phyloP scores from a whole-genome alignment of 306 rosid species.

The Abrus precatorius region DNA sequence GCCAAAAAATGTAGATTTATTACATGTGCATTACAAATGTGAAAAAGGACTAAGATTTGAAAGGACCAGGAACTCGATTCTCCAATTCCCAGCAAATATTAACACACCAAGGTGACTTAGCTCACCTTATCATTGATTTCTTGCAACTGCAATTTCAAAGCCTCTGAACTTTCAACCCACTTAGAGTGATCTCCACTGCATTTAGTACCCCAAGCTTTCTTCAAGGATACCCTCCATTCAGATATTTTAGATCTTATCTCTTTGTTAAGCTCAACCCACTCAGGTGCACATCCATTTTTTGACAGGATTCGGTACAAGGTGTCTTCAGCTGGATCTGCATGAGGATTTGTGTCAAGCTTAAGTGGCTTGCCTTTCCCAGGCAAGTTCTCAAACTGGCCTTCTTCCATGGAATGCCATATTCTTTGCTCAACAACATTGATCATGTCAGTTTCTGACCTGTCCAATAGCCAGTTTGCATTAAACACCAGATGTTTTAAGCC shows the following conservation, averaged over 20 bases:
- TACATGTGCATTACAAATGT: conserved; percentile 15
- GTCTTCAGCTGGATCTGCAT: conserved; percentile 94
- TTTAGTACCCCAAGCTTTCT: conserved; percentile 66
- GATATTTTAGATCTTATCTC: conserved; percentile 72
- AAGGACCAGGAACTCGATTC: conserved; percentile 27
- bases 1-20: conserved; percentile 34
- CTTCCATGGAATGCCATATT: conserved; percentile 98
- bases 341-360: conserved; percentile 75
- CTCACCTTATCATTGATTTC: conserved; percentile 79
- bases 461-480: conserved; percentile 30
- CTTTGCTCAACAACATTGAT: conserved; percentile 90
- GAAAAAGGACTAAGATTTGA: conserved; percentile 14
- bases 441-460: conserved; percentile 89
- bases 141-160: conserved; percentile 64
- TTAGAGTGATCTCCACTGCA: conserved; percentile 60
- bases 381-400: conserved; percentile 87
- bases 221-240: conserved; percentile 70
- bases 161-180: conserved; percentile 68
- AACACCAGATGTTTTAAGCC: neutral
- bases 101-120: neutral
- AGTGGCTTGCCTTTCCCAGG: conserved; percentile 95
- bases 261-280: conserved; percentile 94
- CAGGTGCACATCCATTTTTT: conserved; percentile 84
- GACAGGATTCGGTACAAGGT: conserved; percentile 81
- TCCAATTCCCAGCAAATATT: conserved; percentile 16